A percentile compares a stretch with the other conserved stretches of the same genome.
Evolutionary conservation across 805 yeast species (phyloP).

Genomic region (Metschnikowia peoriensis): DNA sequence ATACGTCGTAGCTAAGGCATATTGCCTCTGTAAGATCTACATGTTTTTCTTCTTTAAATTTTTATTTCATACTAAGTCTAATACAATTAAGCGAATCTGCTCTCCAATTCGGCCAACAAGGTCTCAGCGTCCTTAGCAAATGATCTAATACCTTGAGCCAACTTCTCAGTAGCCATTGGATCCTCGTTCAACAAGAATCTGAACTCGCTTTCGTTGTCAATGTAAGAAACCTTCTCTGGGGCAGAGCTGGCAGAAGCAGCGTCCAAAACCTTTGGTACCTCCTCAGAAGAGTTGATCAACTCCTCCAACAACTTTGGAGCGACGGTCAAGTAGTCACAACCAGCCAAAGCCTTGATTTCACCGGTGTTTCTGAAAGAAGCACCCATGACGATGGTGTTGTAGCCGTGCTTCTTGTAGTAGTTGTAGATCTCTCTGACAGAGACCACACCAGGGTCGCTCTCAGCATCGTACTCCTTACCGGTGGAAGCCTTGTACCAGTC

Average conservation of each 20-base stretch:
- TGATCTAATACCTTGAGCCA: constrained; percentile 96
- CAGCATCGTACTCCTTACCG: constrained; percentile 75
- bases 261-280: constrained; percentile 80
- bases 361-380: constrained; percentile 98
- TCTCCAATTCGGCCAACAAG: constrained; percentile 63
- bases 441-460: constrained; percentile 91
- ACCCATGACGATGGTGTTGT: constrained; percentile 99
- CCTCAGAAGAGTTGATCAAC: constrained; percentile 71
- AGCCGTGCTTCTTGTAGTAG: constrained; percentile 96
- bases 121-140: constrained; percentile 92
- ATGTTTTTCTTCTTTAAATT: not conserved
- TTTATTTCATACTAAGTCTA: not conserved
- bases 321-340: constrained; percentile 94
- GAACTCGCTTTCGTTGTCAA: constrained; percentile 86
- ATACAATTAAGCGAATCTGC: constrained; percentile 41
- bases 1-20: too few relatives aligned
- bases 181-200: constrained; percentile 91
- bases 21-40: not conserved
- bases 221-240: constrained; percentile 66
- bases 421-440: constrained; percentile 88
- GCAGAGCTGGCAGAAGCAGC: constrained; percentile 52
- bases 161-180: constrained; percentile 97
- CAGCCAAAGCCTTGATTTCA: constrained; percentile 95
- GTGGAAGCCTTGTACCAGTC: constrained; percentile 97
- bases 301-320: constrained; percentile 91